Evolutionary conservation across 257 asterid species (phyloP).

Genomic region (Gentiana macrophylla): DNA sequence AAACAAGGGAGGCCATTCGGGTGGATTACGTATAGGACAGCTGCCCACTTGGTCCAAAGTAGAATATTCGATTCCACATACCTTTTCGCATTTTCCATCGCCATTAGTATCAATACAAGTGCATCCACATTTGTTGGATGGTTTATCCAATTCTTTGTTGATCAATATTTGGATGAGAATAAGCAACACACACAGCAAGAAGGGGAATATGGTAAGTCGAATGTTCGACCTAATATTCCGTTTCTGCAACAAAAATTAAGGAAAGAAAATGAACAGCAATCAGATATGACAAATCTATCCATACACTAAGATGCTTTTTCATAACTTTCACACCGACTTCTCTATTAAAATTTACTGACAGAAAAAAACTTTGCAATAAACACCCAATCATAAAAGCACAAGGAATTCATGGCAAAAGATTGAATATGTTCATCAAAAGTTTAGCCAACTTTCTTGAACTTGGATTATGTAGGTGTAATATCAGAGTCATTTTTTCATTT

Average conservation of each 20-base stretch:
- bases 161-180: slow-evolving; percentile 56
- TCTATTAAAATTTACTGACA: too few species aligned
- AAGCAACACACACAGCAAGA: slow-evolving; percentile 61
- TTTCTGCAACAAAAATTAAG: slow-evolving; percentile 41
- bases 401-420: too few species aligned
- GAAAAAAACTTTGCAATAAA: too few species aligned
- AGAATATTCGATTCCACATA: slow-evolving; percentile 86
- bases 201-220: slow-evolving; percentile 50
- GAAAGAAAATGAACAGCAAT: slow-evolving; percentile 7
- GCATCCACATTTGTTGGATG: slow-evolving; percentile 83
- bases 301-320: too few species aligned
- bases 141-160: slow-evolving; percentile 61
- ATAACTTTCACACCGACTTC: too few species aligned
- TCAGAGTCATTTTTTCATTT: too few species aligned
- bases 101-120: slow-evolving; percentile 62
- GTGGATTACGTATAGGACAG: slow-evolving; percentile 75
- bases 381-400: too few species aligned
- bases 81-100: slow-evolving; percentile 64
- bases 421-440: too few species aligned
- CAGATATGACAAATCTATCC: background rate
- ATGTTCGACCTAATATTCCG: slow-evolving; percentile 54
- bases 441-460: too few species aligned
- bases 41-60: slow-evolving; percentile 44
- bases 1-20: slow-evolving; percentile 68
- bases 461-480: too few species aligned